Evolutionary conservation across 805 yeast genomes (phyloP), one percentile per base, ranked within the genome.

Genomic region (Saccharomycopsis fibuligera): DNA sequence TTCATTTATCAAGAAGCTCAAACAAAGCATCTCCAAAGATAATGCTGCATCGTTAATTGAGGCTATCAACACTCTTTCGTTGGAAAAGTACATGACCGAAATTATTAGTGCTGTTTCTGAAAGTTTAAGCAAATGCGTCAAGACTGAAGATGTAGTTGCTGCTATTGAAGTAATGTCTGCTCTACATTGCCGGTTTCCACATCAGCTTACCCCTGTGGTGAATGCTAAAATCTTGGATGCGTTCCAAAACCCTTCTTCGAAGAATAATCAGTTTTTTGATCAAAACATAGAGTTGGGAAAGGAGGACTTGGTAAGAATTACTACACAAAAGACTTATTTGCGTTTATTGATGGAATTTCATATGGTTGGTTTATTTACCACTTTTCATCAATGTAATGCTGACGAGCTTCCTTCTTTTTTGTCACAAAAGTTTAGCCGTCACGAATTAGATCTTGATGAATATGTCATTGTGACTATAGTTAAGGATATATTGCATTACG

Each of bases 11-110:
- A 84, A 81, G 60, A 83, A 83, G 57, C 60, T 89, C 45, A 74
- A 81, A 54, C 68, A 74, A 2, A 69, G 81, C 2, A 62, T 88
- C 22, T 74, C 68, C 35, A 72, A 71, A 35, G 90, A 82, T 5
- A 59, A 56, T 38, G 17, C 9, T 14, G 56, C 60, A 1, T 60
- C 72, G 5, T 63, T 85, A 1, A 50, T 86, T 35, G 75, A 77
- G 46, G 96, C 87, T 50, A 71, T 89, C 38, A 58, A 66, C 2
- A 69, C 79, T 8, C 65, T 84, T 3, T 77, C 90, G 1, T 66
- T 90, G 43, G 86, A 78, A 47, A 87, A 86, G 60, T 89, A 86
- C 62, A 63, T 86, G 8, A 72, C 82, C 4, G 97, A 89, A 63
- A 67, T 88, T 14, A 67, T 78, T 2, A 65, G 77, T 2, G 78